Evolutionary conservation across 139 green algal genomes (phyloP).

Genomic region (Edaphochlamys debaryana): DNA sequence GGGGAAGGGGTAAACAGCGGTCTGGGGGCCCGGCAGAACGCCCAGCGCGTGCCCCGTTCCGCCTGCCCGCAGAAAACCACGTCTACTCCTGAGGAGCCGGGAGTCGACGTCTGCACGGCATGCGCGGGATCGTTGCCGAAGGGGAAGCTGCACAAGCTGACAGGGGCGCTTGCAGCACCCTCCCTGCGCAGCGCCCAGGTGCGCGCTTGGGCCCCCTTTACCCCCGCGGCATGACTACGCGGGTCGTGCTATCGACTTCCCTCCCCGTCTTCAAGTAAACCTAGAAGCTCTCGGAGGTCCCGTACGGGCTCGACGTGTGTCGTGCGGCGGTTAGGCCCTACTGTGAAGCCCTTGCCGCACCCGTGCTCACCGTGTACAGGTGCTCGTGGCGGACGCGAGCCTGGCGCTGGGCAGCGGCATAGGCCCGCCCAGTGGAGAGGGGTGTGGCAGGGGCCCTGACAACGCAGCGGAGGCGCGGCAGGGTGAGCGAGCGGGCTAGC

Average conservation of each 20-base stretch:
- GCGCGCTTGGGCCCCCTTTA: background rate
- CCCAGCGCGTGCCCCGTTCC: no score
- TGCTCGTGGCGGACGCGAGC: background rate
- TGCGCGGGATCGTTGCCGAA: conserved; percentile 23
- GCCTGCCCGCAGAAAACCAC: conserved; percentile 19
- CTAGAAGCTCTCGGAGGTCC: no score
- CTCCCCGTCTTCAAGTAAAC: no score
- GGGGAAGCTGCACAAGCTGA: conserved; percentile 24
- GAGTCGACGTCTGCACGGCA: conserved; percentile 21
- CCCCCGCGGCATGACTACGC: no score
- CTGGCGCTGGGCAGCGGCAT: conserved; percentile 15
- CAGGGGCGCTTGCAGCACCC: background rate
- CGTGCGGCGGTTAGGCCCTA: no score
- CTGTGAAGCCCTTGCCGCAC: no score
- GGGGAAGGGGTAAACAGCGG: no score
- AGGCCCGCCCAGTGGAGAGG: background rate
- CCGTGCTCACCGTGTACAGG: background rate
- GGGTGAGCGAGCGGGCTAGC: background rate
- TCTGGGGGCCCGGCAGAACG: no score
- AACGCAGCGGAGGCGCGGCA: background rate
- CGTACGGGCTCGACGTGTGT: no score
- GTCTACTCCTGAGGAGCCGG: background rate
- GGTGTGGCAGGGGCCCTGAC: background rate
- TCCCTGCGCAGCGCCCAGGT: background rate
- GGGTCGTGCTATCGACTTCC: no score